phyloP scores from a whole-genome alignment of 805 yeast species.

The Yarrowia sp. region DNA sequence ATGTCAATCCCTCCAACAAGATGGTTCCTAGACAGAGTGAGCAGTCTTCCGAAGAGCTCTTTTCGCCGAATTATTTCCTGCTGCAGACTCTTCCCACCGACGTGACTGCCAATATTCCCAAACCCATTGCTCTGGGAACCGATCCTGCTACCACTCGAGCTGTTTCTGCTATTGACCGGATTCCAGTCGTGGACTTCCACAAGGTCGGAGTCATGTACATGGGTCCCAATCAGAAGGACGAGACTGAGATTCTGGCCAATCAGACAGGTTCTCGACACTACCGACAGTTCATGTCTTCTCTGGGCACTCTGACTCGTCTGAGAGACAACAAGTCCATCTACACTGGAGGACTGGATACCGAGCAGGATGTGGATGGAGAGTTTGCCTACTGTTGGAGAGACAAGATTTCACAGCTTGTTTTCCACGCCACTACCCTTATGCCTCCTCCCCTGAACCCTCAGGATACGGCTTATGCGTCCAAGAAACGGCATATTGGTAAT shows the following conservation, averaged over 20 bases:
- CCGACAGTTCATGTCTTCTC: constrained; percentile 51
- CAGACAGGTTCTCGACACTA: constrained; percentile 61
- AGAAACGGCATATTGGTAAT: constrained; percentile 85
- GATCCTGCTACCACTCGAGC: constrained; percentile 52
- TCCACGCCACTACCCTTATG: constrained; percentile 82
- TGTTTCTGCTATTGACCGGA: constrained; percentile 60
- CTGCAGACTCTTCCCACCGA: constrained; percentile 51
- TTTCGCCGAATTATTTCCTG: constrained; percentile 48
- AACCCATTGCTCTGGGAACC: constrained; percentile 52
- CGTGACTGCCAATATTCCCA: constrained; percentile 33
- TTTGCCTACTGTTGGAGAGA: constrained; percentile 71
- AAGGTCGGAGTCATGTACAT: constrained; percentile 77
- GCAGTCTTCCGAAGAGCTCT: constrained; percentile 28
- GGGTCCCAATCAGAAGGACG: constrained; percentile 61
- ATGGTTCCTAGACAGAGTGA: background rate
- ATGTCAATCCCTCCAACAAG: constrained; percentile 36
- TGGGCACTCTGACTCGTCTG: constrained; percentile 62
- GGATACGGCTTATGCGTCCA: constrained; percentile 49
- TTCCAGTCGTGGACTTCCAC: constrained; percentile 73
- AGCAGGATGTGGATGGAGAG: constrained; percentile 68
- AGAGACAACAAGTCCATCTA: constrained; percentile 52
- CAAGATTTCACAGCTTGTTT: constrained; percentile 65
- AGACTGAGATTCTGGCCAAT: constrained; percentile 62
- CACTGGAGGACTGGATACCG: constrained; percentile 78
- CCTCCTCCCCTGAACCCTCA: constrained; percentile 44